Evolutionary conservation across 192 early-diverging fungal genomes (phyloP).

Genomic region (Gaertneriomyces sp.): DNA sequence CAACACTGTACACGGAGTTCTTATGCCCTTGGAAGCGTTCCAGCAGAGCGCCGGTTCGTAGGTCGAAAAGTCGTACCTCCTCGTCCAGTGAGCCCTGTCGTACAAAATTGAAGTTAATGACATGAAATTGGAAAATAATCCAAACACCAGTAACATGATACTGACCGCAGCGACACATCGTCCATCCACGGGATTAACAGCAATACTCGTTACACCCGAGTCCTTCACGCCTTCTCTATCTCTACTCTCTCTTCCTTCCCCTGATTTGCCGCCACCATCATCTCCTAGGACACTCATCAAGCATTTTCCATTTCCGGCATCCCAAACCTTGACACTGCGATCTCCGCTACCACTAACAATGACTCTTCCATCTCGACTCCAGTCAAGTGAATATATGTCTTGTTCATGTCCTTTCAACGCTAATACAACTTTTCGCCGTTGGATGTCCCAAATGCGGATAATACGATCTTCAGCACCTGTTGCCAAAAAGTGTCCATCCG

Average conservation of each 20-base stretch:
- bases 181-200: slow-evolving; percentile 80
- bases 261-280: slow-evolving; percentile 35
- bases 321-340: slow-evolving; percentile 69
- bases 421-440: slow-evolving; percentile 26
- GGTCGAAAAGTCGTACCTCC: slow-evolving; percentile 91
- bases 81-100: slow-evolving; percentile 80
- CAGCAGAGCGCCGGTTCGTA: slow-evolving; percentile 68
- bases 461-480: slow-evolving; percentile 96
- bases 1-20: slow-evolving; percentile 93
- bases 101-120: neutral
- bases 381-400: slow-evolving; percentile 97
- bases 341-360: slow-evolving; percentile 79
- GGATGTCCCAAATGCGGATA: slow-evolving; percentile 73
- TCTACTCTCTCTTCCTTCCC: too few relatives aligned
- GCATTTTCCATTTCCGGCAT: slow-evolving; percentile 71
- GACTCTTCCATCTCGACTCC: slow-evolving; percentile 80
- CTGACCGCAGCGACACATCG: slow-evolving; percentile 72
- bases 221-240: slow-evolving; percentile 63
- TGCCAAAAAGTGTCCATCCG: slow-evolving; percentile 83
- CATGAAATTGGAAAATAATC: neutral
- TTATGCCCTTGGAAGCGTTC: slow-evolving; percentile 93
- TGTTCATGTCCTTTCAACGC: slow-evolving; percentile 84
- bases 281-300: slow-evolving; percentile 73
- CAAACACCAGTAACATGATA: slow-evolving; percentile 1
- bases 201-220: slow-evolving; percentile 92